Evolutionary conservation across 2,329 filamentous ascomycete species (phyloP).

Genomic region (Thielaviopsis cerberus): DNA sequence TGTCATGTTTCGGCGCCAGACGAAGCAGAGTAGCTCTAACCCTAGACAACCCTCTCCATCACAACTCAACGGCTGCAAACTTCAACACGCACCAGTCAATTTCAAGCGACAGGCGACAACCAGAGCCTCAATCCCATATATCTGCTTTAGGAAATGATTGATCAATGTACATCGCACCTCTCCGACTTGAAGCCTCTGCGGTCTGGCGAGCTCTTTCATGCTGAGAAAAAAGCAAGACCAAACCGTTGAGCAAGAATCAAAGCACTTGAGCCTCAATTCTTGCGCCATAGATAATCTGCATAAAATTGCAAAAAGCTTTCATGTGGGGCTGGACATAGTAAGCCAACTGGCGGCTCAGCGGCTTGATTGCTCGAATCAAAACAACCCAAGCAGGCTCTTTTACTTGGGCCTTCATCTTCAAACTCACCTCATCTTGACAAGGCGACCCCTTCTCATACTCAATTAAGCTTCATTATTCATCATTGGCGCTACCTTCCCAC

Average conservation of each 20-base stretch:
- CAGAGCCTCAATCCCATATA: neutral
- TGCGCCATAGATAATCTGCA: neutral
- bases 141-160: neutral
- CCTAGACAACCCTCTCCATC: too few species aligned
- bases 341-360: conserved; percentile 1
- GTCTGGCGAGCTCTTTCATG: neutral
- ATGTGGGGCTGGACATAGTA: neutral
- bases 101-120: neutral
- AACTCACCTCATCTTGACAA: neutral
- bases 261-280: neutral
- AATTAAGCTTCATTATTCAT: neutral
- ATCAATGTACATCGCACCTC: neutral
- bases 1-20: neutral
- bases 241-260: neutral
- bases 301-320: neutral
- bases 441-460: neutral
- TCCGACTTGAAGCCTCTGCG: neutral
- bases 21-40: too few species aligned
- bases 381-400: neutral
- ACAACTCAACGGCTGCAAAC: neutral
- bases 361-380: neutral
- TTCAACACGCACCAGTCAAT: neutral
- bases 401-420: neutral
- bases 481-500: neutral
- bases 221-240: neutral